Evolutionary conservation across 345 rosid species (phyloP), one percentile per base, ranked within the genome.

Genomic region (Eucalyptus shirleyi): DNA sequence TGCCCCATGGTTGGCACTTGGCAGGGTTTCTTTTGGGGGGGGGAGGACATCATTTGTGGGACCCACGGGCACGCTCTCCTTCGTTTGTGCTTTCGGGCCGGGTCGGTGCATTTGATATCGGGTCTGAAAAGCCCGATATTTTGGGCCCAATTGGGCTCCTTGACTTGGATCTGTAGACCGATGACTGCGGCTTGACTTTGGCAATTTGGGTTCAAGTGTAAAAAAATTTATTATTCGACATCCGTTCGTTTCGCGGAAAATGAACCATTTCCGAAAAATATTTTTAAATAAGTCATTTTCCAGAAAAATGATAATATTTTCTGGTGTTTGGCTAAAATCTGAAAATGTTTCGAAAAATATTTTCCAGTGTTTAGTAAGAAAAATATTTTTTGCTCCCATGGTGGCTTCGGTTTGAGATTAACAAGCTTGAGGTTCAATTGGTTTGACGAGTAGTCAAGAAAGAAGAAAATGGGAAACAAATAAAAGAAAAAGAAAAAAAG

Each of bases 261-360:
- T 44, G 0, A 1, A 44, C 3, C 9, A 44, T 44, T 44, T 44
- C 1, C 1, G 3, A 0, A 44, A 44, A 44, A 44, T 44, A 44
- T 44, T 44, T 44, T 44, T 1, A 0, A 2, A 44, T 1, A 44
- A 44, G 9, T 2, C 9, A 44, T 44, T 44, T 44, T 44, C 9
- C 1, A 8, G 2, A 1, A 44, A 44, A 44, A 44, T 44, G 45
- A 44, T 2, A 44, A 44, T 44, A 44, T 44, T 44, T 42, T 42
- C 7, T 42, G 42, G 2, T 42, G 42, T 40, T 40, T 6, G 42
- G 6, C 42, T 42, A 42, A 42, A 42, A 42, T 6, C 7, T 42
- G 2, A 42, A 44, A 44, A 44, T 42, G 1, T 44, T 44, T 44
- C 9, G 45, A 3, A 44, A 44, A 44, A 44, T 44, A 44, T 44